A percentile compares a stretch with the other conserved stretches of the same genome.
These are phyloP conservation scores for Heliosperma pusillum DNA, from an alignment of 148 eudicot species.

Conservation along the genomic window DNA sequence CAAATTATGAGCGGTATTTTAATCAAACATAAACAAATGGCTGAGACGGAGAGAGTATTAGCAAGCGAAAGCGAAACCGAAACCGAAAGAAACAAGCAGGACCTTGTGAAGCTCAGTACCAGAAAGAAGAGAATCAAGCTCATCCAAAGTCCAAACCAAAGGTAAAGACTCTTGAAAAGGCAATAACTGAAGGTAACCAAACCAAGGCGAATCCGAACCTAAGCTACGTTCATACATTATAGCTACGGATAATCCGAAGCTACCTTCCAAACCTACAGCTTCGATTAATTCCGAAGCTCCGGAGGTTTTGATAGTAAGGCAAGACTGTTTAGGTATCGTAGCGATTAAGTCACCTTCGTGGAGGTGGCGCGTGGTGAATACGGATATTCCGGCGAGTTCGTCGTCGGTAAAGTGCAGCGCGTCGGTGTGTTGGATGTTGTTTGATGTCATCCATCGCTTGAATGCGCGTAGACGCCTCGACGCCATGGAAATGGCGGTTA, in stretches of 20 bases:
- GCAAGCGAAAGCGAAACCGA: background rate
- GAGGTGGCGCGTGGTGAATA: constrained; percentile 48
- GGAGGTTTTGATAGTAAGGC: constrained; percentile 66
- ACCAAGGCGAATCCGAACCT: constrained; percentile 62
- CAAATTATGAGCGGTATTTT: no score
- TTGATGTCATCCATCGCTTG: constrained; percentile 72
- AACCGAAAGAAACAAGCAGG: background rate
- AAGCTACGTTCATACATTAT: constrained; percentile 83
- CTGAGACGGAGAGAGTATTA: no score
- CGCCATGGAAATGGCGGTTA: constrained; percentile 12
- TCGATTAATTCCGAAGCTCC: constrained; percentile 53
- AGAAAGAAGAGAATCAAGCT: constrained; percentile 50
- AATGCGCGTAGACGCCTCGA: constrained; percentile 60
- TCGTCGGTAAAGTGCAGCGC: constrained; percentile 45
- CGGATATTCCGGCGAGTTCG: constrained; percentile 35
- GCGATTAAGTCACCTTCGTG: constrained; percentile 68
- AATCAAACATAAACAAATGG: no score
- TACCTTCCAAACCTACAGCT: constrained; percentile 48
- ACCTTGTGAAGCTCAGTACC: constrained; percentile 98
- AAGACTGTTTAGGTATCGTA: constrained; percentile 63
- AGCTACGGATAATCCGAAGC: constrained; percentile 59
- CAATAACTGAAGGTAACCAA: constrained; percentile 60
- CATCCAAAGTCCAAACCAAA: constrained; percentile 60
- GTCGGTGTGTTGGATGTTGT: constrained; percentile 51
- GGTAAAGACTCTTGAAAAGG: constrained; percentile 58